Base-by-base conservation (phyloP, 148 eudicot genomes). In the Vaccinium corymbosum region DNA sequence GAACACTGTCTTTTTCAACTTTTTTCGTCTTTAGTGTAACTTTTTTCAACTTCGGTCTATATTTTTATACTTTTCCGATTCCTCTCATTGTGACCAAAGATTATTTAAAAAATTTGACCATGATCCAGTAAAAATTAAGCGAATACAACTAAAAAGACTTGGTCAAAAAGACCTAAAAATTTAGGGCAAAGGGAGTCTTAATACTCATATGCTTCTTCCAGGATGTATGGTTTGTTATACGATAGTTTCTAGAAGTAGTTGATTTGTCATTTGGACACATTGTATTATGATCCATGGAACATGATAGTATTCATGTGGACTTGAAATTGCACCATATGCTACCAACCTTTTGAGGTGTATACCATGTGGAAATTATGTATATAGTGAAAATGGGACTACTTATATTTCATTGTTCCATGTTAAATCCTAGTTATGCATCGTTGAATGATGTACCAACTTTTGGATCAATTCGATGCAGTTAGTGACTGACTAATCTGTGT, bases 401-500 rank as follows among this genome's bases (percentile, higher is more conserved):
- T 29, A 35, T 7, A 14, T 19, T 42, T 76, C 1, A 51, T 50
- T 78, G 46, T 6, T 52, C 20, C 15, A 27, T 12, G 6, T 78
- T 78, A 53, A 16, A 52, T 57, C 17, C 35, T 78, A n/a, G 53
- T 29, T 51, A 51, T 42, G 42, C 78, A 74, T 3, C 1, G 6
- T 57, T 20, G 32, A n/a, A 27, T 80, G 46, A 27, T 49, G 57
- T 9, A 13, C 19, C 35, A 11, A 6, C 49, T 76, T 61, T 84
- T 62, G 75, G 46, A 74, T 20, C 15, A 76, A 49, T 2, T 61
- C 3, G 49, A 64, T 70, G 17, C 7, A 61, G 7, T 46, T 74
- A 7, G 19, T 76, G 52, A 68, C 66, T 73, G 48, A 66, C n/a
- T 52, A 80, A 53, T 27, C 64, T 83, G 14, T 83, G 61, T 49